These are phyloP conservation scores for Cladorrhinum samala DNA, from an alignment of 495 filamentous ascomycete species.

Conservation along the genomic window DNA sequence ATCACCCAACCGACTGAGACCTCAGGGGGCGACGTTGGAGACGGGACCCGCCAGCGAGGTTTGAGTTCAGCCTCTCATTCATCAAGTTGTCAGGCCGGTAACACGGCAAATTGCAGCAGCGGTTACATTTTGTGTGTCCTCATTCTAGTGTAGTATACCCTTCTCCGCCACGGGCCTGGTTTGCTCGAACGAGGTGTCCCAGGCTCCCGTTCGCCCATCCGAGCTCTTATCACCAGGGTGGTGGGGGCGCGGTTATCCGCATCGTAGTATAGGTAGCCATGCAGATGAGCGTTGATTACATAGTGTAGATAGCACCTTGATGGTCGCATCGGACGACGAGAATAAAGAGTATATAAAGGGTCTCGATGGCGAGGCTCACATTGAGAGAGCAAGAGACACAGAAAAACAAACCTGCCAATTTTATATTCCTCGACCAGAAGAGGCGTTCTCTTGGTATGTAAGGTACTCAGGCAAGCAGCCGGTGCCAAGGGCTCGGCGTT, in stretches of 20 bases:
- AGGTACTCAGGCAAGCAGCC: conserved; percentile 23
- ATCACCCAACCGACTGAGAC: too few relatives aligned
- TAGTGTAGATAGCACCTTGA: background rate
- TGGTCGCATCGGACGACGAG: too few relatives aligned
- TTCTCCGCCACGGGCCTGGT: background rate
- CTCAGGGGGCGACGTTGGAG: background rate
- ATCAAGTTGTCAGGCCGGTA: conserved; percentile 4
- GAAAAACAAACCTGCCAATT: too few relatives aligned
- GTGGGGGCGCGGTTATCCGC: background rate
- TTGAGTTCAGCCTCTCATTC: conserved; percentile 15
- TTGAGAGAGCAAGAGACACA: too few relatives aligned
- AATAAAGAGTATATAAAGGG: too few relatives aligned
- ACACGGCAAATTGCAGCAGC: conserved; percentile 4
- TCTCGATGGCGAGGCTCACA: too few relatives aligned
- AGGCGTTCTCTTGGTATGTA: conserved; percentile 21
- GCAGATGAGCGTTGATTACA: background rate
- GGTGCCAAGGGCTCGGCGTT: conserved; percentile 28
- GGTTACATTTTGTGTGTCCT: conserved; percentile 9
- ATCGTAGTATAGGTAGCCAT: background rate
- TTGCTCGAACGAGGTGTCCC: too few relatives aligned
- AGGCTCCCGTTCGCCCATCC: background rate
- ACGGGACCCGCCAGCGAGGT: conserved; percentile 5
- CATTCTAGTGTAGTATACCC: too few relatives aligned
- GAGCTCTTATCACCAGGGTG: background rate
- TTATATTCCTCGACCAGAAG: too few relatives aligned